phyloP scores from a whole-genome alignment of 495 filamentous ascomycete genomes.

The Aspergillus biplanus region DNA sequence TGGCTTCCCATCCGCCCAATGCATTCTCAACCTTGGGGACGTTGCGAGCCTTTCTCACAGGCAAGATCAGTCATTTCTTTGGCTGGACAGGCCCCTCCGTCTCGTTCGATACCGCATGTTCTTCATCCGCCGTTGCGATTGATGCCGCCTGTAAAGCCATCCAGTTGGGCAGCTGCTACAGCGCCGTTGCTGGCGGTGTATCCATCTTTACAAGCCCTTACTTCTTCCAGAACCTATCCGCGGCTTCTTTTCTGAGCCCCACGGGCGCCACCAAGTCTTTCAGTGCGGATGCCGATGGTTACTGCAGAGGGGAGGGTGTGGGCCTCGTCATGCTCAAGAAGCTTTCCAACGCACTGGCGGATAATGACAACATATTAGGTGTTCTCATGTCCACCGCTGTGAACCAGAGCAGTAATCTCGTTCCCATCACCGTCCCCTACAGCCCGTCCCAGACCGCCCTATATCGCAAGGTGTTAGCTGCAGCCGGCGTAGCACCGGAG shows the following conservation, averaged over 20 bases:
- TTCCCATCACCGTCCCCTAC: constrained; percentile 38
- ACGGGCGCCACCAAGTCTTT: constrained; percentile 62
- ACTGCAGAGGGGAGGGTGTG: constrained; percentile 67
- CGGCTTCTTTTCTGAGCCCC: constrained; percentile 31
- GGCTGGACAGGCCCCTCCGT: constrained; percentile 45
- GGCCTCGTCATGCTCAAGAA: constrained; percentile 65
- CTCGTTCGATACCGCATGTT: constrained; percentile 44
- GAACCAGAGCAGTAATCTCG: constrained; percentile 29
- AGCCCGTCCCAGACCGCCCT: constrained; percentile 25
- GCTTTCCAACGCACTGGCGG: constrained; percentile 57
- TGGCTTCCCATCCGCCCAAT: constrained; percentile 30
- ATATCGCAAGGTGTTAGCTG: constrained; percentile 19
- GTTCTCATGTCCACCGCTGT: constrained; percentile 46
- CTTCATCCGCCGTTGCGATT: constrained; percentile 29
- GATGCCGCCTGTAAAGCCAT: constrained; percentile 25
- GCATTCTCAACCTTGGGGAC: constrained; percentile 40
- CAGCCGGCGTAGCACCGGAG: constrained; percentile 29
- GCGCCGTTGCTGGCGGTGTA: constrained; percentile 32
- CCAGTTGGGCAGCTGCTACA: constrained; percentile 15
- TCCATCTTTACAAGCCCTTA: constrained; percentile 34
- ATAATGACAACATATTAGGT: constrained; percentile 63
- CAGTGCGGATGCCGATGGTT: constrained; percentile 66
- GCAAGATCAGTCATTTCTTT: constrained; percentile 41
- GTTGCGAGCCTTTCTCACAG: constrained; percentile 31
- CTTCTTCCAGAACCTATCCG: constrained; percentile 23